Percentiles rank a stretch among this genome's conserved stretches.
phyloP scores from a whole-genome alignment of 2,329 filamentous ascomycete genomes.

The Neonectria coccinea region DNA sequence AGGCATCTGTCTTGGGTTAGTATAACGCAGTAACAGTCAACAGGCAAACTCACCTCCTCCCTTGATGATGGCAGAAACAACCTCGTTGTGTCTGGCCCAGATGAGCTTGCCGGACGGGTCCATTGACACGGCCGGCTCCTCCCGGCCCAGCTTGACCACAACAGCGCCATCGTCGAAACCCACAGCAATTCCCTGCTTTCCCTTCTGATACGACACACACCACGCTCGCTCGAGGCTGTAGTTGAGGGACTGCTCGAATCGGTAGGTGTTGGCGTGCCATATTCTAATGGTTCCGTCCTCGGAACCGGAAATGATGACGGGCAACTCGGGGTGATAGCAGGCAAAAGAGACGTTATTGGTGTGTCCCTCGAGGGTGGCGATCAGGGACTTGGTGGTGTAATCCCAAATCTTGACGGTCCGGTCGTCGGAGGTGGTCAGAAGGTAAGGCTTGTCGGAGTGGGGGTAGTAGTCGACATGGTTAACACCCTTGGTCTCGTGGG shows the following conservation, averaged over 20 bases:
- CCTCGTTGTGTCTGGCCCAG: slow-evolving; percentile 95
- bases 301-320: slow-evolving; percentile 96
- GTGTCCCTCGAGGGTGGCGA: slow-evolving; percentile 95
- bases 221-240: slow-evolving; percentile 96
- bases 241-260: slow-evolving; percentile 94
- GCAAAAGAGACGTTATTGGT: slow-evolving; percentile 98
- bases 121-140: slow-evolving; percentile 98
- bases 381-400: slow-evolving; percentile 97
- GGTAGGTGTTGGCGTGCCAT: slow-evolving; percentile 98
- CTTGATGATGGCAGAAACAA: slow-evolving; percentile 95
- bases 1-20: slow-evolving; percentile 69
- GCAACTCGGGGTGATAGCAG: slow-evolving; percentile 96
- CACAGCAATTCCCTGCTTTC: slow-evolving; percentile 92
- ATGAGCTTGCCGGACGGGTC: slow-evolving; percentile 95
- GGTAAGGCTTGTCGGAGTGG: slow-evolving; percentile 82
- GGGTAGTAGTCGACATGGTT: slow-evolving; percentile 96
- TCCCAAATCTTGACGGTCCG: slow-evolving; percentile 99
- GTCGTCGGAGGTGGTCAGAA: slow-evolving; percentile 96
- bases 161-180: slow-evolving; percentile 98
- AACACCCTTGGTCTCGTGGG: slow-evolving; percentile 96
- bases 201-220: slow-evolving; percentile 96
- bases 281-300: slow-evolving; percentile 98
- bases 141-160: slow-evolving; percentile 96
- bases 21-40: neutral
- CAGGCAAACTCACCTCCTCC: slow-evolving; percentile 69